Conservation (phyloP, 1,284 basidiomycete genomes). For the Chiua sp. region DNA sequence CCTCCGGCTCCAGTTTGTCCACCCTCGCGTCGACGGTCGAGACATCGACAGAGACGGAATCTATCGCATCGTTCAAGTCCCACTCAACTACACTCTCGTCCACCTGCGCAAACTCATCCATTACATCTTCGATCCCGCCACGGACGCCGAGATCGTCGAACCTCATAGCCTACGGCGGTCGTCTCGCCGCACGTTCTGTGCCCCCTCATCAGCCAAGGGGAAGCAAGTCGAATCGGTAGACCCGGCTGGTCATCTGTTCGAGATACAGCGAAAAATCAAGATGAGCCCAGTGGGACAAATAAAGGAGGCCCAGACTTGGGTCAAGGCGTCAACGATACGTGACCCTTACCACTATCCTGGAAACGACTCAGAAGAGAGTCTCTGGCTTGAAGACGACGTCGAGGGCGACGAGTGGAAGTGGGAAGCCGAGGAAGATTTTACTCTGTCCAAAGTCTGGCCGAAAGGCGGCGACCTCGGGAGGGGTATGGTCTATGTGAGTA, state of each 20-base stretch:
- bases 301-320: constrained; percentile 51
- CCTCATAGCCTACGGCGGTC: constrained; percentile 20
- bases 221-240: constrained; percentile 22
- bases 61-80: constrained; percentile 70
- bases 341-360: constrained; percentile 58
- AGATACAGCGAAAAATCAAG: constrained; percentile 53
- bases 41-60: constrained; percentile 48
- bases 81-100: constrained; percentile 69
- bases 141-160: constrained; percentile 27
- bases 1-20: constrained; percentile 68
- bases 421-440: constrained; percentile 69
- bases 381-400: constrained; percentile 27
- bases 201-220: constrained; percentile 16
- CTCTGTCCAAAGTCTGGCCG: constrained; percentile 61
- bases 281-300: constrained; percentile 59
- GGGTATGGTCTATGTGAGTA: constrained; percentile 66
- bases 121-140: constrained; percentile 58
- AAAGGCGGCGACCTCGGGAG: constrained; percentile 49
- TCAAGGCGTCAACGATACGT: constrained; percentile 59
- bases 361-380: constrained; percentile 32
- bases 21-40: constrained; percentile 30
- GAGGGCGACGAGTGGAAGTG: constrained; percentile 52
- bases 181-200: constrained; percentile 6
- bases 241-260: constrained; percentile 57
- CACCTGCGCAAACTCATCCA: constrained; percentile 66